A percentile compares a stretch with the other conserved stretches of the same genome.
Conservation (phyloP, 2,329 filamentous ascomycete species). For the Neophaeococcomyces mojaviensis region DNA sequence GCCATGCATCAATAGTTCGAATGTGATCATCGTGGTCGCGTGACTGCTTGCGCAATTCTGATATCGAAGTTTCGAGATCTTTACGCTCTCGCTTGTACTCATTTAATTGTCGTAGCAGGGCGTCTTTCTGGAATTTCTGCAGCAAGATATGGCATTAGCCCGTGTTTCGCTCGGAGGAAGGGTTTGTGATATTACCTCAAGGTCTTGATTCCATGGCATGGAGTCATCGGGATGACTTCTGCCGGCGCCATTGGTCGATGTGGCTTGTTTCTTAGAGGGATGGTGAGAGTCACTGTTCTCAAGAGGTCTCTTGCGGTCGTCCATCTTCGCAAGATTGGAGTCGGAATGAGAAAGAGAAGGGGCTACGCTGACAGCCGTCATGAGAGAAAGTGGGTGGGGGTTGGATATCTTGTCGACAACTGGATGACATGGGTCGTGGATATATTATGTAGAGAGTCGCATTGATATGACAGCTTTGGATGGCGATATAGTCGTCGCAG, state of each 20-base stretch:
- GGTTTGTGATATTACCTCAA: constrained; percentile 57
- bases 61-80: constrained; percentile 71
- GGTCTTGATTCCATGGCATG: constrained; percentile 63
- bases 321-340: constrained; percentile 84
- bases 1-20: constrained; percentile 85
- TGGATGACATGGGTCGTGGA: no score
- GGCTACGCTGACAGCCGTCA: constrained; percentile 76
- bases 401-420: no score
- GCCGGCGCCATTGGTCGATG: constrained; percentile 60
- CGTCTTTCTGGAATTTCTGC: constrained; percentile 88
- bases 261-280: constrained; percentile 82
- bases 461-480: no score
- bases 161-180: constrained; percentile 1
- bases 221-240: constrained; percentile 59
- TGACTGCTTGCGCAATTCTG: constrained; percentile 69
- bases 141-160: constrained; percentile 7
- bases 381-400: constrained; percentile 49
- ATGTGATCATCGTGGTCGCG: constrained; percentile 88
- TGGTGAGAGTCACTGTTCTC: constrained; percentile 77
- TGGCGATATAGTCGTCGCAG: no score
- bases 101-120: constrained; percentile 93
- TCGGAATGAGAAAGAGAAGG: constrained; percentile 60
- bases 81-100: constrained; percentile 90
- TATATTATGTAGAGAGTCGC: no score
- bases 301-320: constrained; percentile 96